phyloP scores from a whole-genome alignment of 2,329 filamentous ascomycete species.

The Cordyceps militaris region DNA sequence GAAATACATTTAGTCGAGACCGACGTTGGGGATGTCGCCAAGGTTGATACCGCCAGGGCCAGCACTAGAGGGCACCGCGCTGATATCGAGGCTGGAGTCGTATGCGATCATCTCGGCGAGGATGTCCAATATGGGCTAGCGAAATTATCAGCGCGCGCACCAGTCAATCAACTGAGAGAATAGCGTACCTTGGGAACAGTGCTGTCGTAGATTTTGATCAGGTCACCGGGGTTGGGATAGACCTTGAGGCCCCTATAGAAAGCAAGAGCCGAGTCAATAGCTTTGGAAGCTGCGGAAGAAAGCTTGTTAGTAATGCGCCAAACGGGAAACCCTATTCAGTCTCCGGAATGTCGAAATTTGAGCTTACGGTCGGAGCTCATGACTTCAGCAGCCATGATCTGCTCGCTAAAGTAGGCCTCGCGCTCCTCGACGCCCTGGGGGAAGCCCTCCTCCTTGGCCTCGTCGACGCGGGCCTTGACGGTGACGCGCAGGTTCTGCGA shows the following conservation, averaged over 20 bases:
- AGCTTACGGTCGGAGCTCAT: conserved; percentile 73
- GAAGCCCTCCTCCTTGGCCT: conserved; percentile 86
- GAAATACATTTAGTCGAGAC: conserved; percentile 43
- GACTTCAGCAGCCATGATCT: conserved; percentile 81
- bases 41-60: conserved; percentile 34
- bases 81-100: conserved; percentile 66
- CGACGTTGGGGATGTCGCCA: conserved; percentile 43
- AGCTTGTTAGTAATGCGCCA: not conserved
- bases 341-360: no score
- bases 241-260: conserved; percentile 99
- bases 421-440: conserved; percentile 85
- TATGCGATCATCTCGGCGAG: conserved; percentile 97
- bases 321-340: no score
- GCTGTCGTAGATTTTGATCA: conserved; percentile 97
- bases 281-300: conserved; percentile 48
- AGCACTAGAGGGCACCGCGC: conserved; percentile 25
- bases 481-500: conserved; percentile 61
- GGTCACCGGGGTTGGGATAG: conserved; percentile 85
- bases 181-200: conserved; percentile 78
- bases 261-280: conserved; percentile 78
- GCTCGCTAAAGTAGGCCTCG: conserved; percentile 93
- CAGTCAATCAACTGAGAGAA: not conserved
- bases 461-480: conserved; percentile 69
- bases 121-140: conserved; percentile 81
- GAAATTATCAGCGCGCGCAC: conserved; percentile 16